Evolutionary conservation across 768 basidiomycete species (phyloP).

Genomic region (Glaciozyma martinii): DNA sequence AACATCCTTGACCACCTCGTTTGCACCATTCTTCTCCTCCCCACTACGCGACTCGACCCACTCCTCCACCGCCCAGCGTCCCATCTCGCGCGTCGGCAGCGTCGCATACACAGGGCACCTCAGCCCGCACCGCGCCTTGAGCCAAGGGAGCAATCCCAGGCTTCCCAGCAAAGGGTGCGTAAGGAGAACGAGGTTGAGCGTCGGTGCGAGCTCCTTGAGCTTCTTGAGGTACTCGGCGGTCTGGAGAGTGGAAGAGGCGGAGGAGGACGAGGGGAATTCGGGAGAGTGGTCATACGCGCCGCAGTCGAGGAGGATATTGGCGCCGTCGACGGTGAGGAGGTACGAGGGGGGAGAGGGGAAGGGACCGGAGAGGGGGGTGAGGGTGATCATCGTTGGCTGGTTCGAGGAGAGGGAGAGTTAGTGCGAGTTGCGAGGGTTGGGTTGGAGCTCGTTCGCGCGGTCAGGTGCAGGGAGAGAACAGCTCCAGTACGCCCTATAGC

Average conservation of each 20-base stretch:
- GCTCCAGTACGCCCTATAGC: too few species aligned
- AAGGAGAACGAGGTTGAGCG: constrained; percentile 79
- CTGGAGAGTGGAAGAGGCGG: constrained; percentile 38
- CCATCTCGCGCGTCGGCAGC: constrained; percentile 91
- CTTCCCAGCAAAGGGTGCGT: constrained; percentile 88
- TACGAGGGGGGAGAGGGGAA: constrained; percentile 36
- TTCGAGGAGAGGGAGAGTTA: neutral
- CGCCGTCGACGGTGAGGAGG: constrained; percentile 86
- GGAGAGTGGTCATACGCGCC: constrained; percentile 81
- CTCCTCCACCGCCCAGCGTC: constrained; percentile 77
- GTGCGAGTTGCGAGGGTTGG: neutral
- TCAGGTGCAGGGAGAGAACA: too few species aligned
- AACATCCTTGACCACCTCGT: constrained; percentile 37
- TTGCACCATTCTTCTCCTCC: constrained; percentile 43
- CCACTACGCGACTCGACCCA: constrained; percentile 64
- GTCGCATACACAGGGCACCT: constrained; percentile 88
- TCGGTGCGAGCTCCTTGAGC: constrained; percentile 51
- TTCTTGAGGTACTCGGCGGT: constrained; percentile 33
- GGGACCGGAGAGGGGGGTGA: constrained; percentile 74
- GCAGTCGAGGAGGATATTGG: constrained; percentile 85
- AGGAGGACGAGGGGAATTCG: constrained; percentile 41
- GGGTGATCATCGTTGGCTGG: constrained; percentile 65
- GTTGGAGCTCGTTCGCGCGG: too few species aligned
- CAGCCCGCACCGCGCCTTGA: constrained; percentile 71
- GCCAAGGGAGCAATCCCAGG: constrained; percentile 85